These are phyloP conservation scores for Medicago ruthenica DNA, from an alignment of 306 rosid genomes.

Conservation along the genomic window DNA sequence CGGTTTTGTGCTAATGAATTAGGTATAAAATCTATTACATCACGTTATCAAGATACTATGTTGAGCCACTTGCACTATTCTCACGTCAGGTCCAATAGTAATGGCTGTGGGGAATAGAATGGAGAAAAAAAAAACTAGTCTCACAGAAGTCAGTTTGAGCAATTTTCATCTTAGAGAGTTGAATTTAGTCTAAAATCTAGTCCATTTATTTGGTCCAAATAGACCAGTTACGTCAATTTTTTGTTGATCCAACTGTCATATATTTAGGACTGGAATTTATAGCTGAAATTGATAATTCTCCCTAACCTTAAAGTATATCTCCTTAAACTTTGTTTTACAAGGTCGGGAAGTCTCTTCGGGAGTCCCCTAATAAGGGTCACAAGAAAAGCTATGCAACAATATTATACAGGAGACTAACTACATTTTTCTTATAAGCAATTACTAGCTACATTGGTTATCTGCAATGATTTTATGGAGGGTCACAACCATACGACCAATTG, in stretches of 20 bases:
- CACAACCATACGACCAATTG: constrained; percentile 29
- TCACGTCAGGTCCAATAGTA: too few species aligned
- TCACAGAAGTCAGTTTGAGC: too few species aligned
- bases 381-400: not conserved
- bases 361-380: not conserved
- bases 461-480: constrained; percentile 18
- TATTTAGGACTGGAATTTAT: not conserved
- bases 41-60: too few species aligned
- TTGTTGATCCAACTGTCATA: too few species aligned
- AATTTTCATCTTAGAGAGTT: too few species aligned
- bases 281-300: not conserved
- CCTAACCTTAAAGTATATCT: not conserved
- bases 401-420: not conserved
- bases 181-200: too few species aligned
- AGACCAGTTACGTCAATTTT: too few species aligned
- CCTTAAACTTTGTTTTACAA: not conserved
- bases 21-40: too few species aligned
- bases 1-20: too few species aligned
- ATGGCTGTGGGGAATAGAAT: too few species aligned
- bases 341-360: not conserved
- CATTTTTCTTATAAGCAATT: not conserved
- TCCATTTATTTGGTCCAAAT: too few species aligned
- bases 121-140: not conserved
- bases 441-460: constrained; percentile 32
- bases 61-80: too few species aligned